Percentiles rank a stretch among this genome's conserved stretches.
phyloP scores from a whole-genome alignment of 2,329 filamentous ascomycete species.

The Pseudogymnoascus pannorum region DNA sequence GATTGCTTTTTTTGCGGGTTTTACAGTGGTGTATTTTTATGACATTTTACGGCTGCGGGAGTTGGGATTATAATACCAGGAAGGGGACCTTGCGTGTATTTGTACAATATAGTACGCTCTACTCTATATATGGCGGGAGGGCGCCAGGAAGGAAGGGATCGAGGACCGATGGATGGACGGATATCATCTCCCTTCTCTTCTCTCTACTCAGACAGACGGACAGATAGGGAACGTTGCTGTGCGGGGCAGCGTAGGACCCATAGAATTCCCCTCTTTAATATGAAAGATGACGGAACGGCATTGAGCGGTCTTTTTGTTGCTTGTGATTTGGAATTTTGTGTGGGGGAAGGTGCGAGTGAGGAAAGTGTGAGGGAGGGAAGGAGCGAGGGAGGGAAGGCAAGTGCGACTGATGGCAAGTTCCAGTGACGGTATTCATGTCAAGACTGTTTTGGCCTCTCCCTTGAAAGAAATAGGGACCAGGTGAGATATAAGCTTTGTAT shows the following conservation, averaged over 20 bases:
- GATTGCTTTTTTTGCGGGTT: background rate
- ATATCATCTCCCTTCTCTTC: background rate
- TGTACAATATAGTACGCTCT: conserved; percentile 4
- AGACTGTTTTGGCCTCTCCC: background rate
- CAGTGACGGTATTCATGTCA: background rate
- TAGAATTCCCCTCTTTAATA: conserved; percentile 5
- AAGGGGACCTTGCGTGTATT: background rate
- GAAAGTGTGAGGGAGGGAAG: background rate
- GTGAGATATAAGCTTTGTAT: background rate
- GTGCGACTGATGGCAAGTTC: background rate
- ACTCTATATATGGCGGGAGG: conserved; percentile 1
- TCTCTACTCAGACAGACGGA: background rate
- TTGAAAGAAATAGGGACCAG: too few species aligned
- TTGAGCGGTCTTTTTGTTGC: background rate
- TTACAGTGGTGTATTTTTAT: background rate
- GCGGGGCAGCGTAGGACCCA: background rate
- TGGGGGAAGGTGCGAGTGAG: background rate
- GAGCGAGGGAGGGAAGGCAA: background rate
- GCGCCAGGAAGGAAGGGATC: background rate
- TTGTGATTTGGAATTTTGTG: background rate
- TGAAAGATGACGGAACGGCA: background rate
- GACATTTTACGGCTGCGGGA: background rate
- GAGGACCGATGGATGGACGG: background rate
- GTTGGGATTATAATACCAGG: conserved; percentile 4
- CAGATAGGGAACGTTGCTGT: background rate